Evolutionary conservation across 345 rosid genomes (phyloP).

Genomic region (Reutealis trisperma): DNA sequence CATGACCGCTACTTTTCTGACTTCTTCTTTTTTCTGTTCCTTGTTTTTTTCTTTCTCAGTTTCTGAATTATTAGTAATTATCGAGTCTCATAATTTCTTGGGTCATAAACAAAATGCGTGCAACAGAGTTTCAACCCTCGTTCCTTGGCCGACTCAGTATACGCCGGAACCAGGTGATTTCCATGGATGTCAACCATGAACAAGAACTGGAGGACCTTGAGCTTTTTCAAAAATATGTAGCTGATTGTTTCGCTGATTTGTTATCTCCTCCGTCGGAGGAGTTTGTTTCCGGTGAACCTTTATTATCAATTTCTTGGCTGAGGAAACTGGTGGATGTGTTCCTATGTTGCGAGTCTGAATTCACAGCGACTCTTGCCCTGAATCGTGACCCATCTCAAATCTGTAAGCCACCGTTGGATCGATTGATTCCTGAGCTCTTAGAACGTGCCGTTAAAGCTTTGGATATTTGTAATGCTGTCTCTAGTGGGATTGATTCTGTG

Average conservation of each 20-base stretch:
- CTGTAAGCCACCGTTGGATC: conserved; percentile 77
- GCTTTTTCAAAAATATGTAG: conserved; percentile 69
- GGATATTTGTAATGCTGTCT: conserved; percentile 80
- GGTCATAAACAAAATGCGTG: too few relatives aligned
- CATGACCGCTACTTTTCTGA: too few relatives aligned
- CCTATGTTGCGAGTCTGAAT: conserved; percentile 94
- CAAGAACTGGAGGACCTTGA: conserved; percentile 86
- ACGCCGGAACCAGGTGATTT: conserved; percentile 69
- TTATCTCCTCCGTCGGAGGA: conserved; percentile 36
- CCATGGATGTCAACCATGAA: conserved; percentile 73
- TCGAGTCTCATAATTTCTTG: too few relatives aligned
- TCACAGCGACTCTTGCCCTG: conserved; percentile 72
- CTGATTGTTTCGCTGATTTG: conserved; percentile 77
- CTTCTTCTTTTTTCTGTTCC: too few relatives aligned
- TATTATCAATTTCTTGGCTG: conserved; percentile 79
- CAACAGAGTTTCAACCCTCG: conserved; percentile 41
- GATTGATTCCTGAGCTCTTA: conserved; percentile 70
- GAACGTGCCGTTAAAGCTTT: conserved; percentile 80
- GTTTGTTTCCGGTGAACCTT: conserved; percentile 30
- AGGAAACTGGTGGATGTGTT: conserved; percentile 82
- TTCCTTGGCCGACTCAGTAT: conserved; percentile 88
- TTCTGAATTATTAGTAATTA: too few relatives aligned
- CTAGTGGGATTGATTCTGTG: conserved; percentile 71
- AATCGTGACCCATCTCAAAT: conserved; percentile 74
- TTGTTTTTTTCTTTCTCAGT: too few relatives aligned